Base-by-base conservation (phyloP, 441 rosid species). In the Euphorbia celastroides region DNA sequence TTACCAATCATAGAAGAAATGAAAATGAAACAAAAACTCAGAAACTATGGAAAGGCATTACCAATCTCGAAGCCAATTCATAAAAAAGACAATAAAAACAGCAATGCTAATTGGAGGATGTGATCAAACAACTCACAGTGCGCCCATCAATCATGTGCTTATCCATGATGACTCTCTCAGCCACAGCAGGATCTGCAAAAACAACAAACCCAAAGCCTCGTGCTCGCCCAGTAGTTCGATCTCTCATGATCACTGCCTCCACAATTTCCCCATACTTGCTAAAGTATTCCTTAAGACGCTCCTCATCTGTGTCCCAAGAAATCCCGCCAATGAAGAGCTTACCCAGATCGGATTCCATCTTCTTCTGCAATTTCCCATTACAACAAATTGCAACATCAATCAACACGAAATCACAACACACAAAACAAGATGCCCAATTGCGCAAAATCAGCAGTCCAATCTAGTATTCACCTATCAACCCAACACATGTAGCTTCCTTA, bases 281-380 rank as follows among this genome's bases (percentile, higher is more conserved):
- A 66, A 92, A 92, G 73, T 92, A 90, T 76, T 90, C 96, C 82
- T 86, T 92, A 64, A 92, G 89, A 64, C 90, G 79, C 58, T 88
- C 98, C 78, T 92, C 97, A 80, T 89, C 80, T 66, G 98, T 88
- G 79, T 90, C 98, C 98, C 98, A 92, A 19, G 98, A 92, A 72
- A 92, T 90, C 63, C 98, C 98, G 64, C 98, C 98, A 52, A 93
- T 83, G 81, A 93, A 93, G 68, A 93, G 83, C 83, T 92, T 92
- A 36, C 97, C 97, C 83, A 75, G 81, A 75, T 86, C 95, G 30
- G 96, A 83, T 82, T 84, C 89, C 97, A 90, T 93, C 79, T 80
- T 81, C 78, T 70, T 62, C 86, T 83, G 57, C 77, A 73, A 79
- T 51, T 68, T 76, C 57, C 72, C 72, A 69, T 64, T 41, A 46